These are phyloP conservation scores for Aspergillus diversus DNA, from an alignment of 495 filamentous ascomycete genomes.

Conservation along the genomic window DNA sequence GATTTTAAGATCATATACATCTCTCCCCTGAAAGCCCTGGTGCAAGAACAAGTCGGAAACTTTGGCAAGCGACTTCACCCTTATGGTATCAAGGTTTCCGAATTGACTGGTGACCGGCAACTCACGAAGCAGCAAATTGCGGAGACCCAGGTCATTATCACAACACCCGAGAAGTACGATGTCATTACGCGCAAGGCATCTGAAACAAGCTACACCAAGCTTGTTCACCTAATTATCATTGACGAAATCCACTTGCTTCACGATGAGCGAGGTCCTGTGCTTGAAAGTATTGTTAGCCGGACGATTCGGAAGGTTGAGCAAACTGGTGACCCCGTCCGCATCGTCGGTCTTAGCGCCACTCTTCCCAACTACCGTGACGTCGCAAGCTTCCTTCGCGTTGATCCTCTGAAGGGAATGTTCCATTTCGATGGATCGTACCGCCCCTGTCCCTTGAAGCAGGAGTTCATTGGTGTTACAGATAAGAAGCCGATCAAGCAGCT, in stretches of 20 bases:
- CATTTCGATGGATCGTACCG: constrained; percentile 95
- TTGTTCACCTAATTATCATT: constrained; percentile 93
- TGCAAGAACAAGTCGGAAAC: constrained; percentile 96
- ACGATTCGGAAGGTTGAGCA: constrained; percentile 92
- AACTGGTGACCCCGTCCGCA: constrained; percentile 85
- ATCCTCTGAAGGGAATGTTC: constrained; percentile 83
- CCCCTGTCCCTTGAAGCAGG: constrained; percentile 90
- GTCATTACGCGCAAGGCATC: constrained; percentile 98
- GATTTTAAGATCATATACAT: constrained; percentile 98
- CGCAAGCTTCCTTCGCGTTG: constrained; percentile 91
- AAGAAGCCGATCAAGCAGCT: constrained; percentile 99
- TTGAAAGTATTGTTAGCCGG: constrained; percentile 95
- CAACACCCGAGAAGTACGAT: constrained; percentile 98
- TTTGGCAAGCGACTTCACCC: constrained; percentile 89
- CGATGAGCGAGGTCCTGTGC: constrained; percentile 94
- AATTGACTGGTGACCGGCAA: constrained; percentile 95
- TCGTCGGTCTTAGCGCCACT: constrained; percentile 92
- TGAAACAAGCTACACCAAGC: constrained; percentile 93
- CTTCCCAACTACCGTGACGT: constrained; percentile 97
- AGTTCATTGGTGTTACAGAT: constrained; percentile 97
- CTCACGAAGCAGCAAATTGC: constrained; percentile 98
- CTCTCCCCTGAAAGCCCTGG: constrained; percentile 90
- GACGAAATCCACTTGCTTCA: constrained; percentile 98
- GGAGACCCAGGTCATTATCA: constrained; percentile 98
- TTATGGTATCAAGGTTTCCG: constrained; percentile 89